A percentile compares a stretch with the other conserved stretches of the same genome.
phyloP scores from a whole-genome alignment of 23 red algal genomes.

The Cyanidioschyzon merolae region DNA sequence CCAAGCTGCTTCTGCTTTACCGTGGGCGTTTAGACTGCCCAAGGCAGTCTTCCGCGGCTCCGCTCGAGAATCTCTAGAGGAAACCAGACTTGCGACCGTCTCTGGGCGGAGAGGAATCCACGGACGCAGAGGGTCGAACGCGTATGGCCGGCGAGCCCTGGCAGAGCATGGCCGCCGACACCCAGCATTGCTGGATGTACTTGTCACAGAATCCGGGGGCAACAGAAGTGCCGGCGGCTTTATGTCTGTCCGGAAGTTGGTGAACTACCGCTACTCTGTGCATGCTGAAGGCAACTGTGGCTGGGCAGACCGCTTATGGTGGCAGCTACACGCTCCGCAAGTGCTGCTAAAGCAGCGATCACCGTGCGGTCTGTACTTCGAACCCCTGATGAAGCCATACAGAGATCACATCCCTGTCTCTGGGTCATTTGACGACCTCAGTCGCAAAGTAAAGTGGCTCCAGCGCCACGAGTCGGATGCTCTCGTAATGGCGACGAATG shows the following conservation, averaged over 20 bases:
- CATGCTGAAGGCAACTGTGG: constrained; percentile 99
- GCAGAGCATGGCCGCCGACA: neutral
- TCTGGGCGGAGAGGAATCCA: too few relatives aligned
- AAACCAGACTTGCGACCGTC: neutral
- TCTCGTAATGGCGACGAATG: neutral
- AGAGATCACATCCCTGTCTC: constrained; percentile 59
- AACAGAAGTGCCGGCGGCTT: neutral
- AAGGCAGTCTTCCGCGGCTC: constrained; percentile 87
- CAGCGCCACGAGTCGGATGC: neutral
- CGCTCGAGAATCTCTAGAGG: neutral
- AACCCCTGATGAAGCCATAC: constrained; percentile 76
- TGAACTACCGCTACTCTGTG: constrained; percentile 47
- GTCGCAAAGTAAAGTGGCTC: neutral
- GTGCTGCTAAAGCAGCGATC: constrained; percentile 87
- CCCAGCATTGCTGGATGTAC: neutral
- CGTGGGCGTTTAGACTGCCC: constrained; percentile 44
- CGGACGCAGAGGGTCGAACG: neutral
- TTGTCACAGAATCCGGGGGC: neutral
- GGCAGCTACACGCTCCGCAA: constrained; percentile 77
- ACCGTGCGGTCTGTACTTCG: constrained; percentile 89
- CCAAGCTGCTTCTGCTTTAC: constrained; percentile 33
- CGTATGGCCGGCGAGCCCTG: neutral
- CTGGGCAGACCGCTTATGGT: constrained; percentile 90
- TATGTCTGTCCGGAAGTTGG: neutral
- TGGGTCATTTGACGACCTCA: neutral